Percentiles rank a stretch among this genome's conserved stretches.
phyloP scores from a whole-genome alignment of 2,329 filamentous ascomycete species.

The Sarocladium brachiariae region DNA sequence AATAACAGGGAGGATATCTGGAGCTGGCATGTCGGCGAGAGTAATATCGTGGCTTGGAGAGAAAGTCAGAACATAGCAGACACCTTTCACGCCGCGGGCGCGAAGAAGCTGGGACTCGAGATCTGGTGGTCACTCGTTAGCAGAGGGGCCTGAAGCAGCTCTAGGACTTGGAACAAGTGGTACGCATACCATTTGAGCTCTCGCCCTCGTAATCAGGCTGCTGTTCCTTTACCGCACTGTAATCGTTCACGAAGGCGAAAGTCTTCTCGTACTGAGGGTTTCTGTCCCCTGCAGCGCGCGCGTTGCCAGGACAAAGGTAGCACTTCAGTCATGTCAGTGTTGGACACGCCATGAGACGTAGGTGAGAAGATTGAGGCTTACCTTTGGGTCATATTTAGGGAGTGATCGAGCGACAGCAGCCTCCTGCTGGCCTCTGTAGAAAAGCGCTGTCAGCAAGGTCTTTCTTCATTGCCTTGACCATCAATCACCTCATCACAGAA shows the following conservation, averaged over 20 bases:
- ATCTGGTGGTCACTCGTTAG: slow-evolving; percentile 48
- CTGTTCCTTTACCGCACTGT: slow-evolving; percentile 90
- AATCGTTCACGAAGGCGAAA: slow-evolving; percentile 96
- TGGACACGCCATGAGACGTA: slow-evolving; percentile 11
- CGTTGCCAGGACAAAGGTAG: slow-evolving; percentile 90
- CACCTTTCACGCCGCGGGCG: slow-evolving; percentile 82
- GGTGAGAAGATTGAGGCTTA: slow-evolving; percentile 22
- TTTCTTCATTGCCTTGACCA: too few relatives aligned
- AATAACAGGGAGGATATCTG: slow-evolving; percentile 75
- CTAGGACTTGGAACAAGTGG: background rate
- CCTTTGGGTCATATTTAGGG: slow-evolving; percentile 74
- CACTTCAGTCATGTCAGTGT: slow-evolving; percentile 49
- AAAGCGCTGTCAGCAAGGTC: too few relatives aligned
- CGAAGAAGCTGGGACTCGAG: slow-evolving; percentile 70
- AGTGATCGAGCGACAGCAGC: slow-evolving; percentile 58
- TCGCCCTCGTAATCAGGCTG: slow-evolving; percentile 67
- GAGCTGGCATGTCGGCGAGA: slow-evolving; percentile 75
- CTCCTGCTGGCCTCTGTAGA: slow-evolving; percentile 67
- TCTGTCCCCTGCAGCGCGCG: slow-evolving; percentile 74
- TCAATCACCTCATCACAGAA: background rate
- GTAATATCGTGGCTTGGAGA: slow-evolving; percentile 86
- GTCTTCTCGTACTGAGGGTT: slow-evolving; percentile 85
- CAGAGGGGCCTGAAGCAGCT: too few relatives aligned
- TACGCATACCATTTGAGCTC: slow-evolving; percentile 27
- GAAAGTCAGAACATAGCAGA: slow-evolving; percentile 96